Evolutionary conservation across 1,284 basidiomycete species (phyloP).

Genomic region (Ustilago bromivora): DNA sequence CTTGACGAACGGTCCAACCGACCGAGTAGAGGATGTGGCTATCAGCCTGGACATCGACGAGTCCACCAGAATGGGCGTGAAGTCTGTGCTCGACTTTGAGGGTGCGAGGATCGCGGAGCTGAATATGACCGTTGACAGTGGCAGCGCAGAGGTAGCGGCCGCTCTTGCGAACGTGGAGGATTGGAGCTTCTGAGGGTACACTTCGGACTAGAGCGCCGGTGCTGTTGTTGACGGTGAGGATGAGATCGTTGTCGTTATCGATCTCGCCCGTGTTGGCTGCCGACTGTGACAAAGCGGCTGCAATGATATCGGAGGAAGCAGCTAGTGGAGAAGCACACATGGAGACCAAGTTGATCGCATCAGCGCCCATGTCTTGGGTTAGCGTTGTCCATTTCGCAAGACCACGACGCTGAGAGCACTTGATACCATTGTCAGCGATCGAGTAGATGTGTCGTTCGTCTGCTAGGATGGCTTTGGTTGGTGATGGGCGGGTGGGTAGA

Average conservation of each 20-base stretch:
- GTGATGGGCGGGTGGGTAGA: constrained; percentile 73
- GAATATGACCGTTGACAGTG: constrained; percentile 62
- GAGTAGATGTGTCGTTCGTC: constrained; percentile 70
- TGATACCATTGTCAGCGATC: constrained; percentile 68
- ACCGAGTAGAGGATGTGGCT: constrained; percentile 65
- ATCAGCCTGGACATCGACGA: constrained; percentile 68
- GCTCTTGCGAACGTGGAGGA: constrained; percentile 62
- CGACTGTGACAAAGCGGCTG: constrained; percentile 54
- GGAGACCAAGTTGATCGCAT: constrained; percentile 55
- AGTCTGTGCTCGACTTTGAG: constrained; percentile 64
- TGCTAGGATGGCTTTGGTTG: constrained; percentile 64
- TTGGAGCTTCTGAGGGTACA: constrained; percentile 58
- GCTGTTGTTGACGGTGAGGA: constrained; percentile 62
- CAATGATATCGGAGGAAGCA: constrained; percentile 63
- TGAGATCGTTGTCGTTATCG: constrained; percentile 51
- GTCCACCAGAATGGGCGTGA: constrained; percentile 68
- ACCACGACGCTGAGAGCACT: constrained; percentile 70
- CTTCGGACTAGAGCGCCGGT: constrained; percentile 60
- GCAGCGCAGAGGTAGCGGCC: constrained; percentile 57
- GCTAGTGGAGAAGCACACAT: constrained; percentile 65
- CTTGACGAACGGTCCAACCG: constrained; percentile 74
- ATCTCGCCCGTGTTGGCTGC: constrained; percentile 47
- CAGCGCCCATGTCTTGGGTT: constrained; percentile 39
- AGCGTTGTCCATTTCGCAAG: constrained; percentile 67
- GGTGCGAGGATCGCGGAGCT: constrained; percentile 66